Conservation (phyloP, 768 basidiomycete species). For the Amyloporia xantha region DNA sequence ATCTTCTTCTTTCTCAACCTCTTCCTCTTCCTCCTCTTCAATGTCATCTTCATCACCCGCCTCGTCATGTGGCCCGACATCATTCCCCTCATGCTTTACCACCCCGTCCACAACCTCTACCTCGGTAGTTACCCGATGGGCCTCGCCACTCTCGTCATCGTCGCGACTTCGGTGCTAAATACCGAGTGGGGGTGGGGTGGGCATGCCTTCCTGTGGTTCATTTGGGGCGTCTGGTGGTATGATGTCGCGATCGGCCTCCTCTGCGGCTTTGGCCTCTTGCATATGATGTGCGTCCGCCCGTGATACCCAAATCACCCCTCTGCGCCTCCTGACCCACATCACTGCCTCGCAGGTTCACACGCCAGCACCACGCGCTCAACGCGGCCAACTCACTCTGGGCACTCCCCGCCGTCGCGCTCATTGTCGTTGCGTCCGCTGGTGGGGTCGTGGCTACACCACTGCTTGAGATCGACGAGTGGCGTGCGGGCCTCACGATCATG, state of each 20-base stretch:
- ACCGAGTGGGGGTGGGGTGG: constrained; percentile 43
- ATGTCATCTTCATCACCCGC: constrained; percentile 36
- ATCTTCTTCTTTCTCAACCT: constrained; percentile 57
- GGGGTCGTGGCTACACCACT: constrained; percentile 50
- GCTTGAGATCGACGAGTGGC: constrained; percentile 32
- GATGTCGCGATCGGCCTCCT: constrained; percentile 48
- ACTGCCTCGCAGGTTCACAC: constrained; percentile 36
- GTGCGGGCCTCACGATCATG: constrained; percentile 50
- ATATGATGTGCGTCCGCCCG: constrained; percentile 51
- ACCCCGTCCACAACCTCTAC: constrained; percentile 46
- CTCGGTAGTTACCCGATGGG: constrained; percentile 52
- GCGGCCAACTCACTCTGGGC: constrained; percentile 62
- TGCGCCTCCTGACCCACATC: background rate
- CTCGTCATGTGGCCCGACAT: constrained; percentile 49
- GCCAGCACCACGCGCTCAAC: constrained; percentile 52
- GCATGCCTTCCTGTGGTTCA: constrained; percentile 39
- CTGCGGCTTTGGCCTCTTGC: constrained; percentile 55
- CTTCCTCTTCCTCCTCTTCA: constrained; percentile 45
- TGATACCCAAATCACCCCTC: background rate
- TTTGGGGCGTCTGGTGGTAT: constrained; percentile 70
- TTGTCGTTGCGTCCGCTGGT: constrained; percentile 66
- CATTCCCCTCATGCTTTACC: constrained; percentile 41
- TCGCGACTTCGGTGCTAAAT: constrained; percentile 41
- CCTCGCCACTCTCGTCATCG: constrained; percentile 48
- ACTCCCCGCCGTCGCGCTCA: constrained; percentile 67